Base-by-base conservation (phyloP, 1,139 yeast species). In the Candida labiduridarum region DNA sequence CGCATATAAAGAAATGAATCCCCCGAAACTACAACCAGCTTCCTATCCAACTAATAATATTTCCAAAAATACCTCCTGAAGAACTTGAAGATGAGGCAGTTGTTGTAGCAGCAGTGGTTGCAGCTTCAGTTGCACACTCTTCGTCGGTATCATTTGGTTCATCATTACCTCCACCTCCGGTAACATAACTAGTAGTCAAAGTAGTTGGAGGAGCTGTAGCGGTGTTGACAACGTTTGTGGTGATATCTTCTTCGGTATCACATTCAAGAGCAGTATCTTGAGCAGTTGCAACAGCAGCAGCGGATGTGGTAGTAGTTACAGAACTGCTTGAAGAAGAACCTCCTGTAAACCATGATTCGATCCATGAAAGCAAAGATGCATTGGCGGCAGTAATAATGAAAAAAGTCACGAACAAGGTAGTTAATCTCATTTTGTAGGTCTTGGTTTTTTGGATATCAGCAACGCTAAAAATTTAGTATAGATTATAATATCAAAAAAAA, bases 321-420 rank as follows among this genome's bases (percentile, higher is more conserved):
- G 30, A 16, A 12, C 25, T 19, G 7, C 38, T 18, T 38, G 41
- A 38, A 4, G 30, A 16, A 38, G 16, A n/a, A 14, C 18, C 12
- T 16, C 41, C 22, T 22, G 31, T 8, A 6, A n/a, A 38, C 30
- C 22, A 38, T 22, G 41, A 38, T 14, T 15, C 22, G 30, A 38
- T 12, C 41, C 41, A 38, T 1, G 30, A 22, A 19, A 38, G 29
- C 4, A 38, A 38, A n/a, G 16, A 16, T 7, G 41, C 41, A 19
- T 38, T 38, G 12, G 41, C 41, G 8, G 41, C 22, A 19, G 41
- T 38, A 11, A 38, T 38, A 25, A 38, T 38, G 27, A 38, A 38
- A 25, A 38, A 30, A 12, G 41, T 38, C 9, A 38, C 30, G n/a
- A 38, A 38, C 16, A 38, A 38, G 22, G 41, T 38, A 38, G 31